Evolutionary conservation across 1,139 yeast species (phyloP), one percentile per base, ranked within the genome.

Genomic region (Insectozyma bohioensis): DNA sequence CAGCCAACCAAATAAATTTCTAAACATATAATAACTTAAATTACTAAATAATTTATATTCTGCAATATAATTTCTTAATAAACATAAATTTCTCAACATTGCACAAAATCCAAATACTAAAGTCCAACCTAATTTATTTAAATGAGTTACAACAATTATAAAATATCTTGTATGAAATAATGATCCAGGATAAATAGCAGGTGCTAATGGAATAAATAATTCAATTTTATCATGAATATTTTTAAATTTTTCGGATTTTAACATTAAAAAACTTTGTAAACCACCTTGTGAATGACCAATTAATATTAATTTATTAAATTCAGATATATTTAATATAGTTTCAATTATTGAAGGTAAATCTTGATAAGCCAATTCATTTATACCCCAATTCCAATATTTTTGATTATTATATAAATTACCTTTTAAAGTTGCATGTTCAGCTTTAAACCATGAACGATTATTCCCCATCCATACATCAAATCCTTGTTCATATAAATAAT

Each of bases 391-490:
- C 95, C 94, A 83, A 39, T 59, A 68, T 35, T 52, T 62, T 60
- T 76, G 58, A 62, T 60, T 38, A 67, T 75, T 61, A 78, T 76
- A 46, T 49, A 63, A 39, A 60, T 63, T 38, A 42, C 67, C 60
- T 58, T 64, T 39, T 42, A 48, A 44, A n/a, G 37, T 48, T 1
- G 59, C 50, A 54, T 85, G 94, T 34, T 70, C 63, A 0, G 95
- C 86, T 24, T 72, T 66, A 54, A 88, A 86, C 20, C 95, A 94
- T 41, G 95, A 80, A 39, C 98, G 63, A 53, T 90, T 90, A 52
- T 90, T 88, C 1, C 97, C 97, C 35, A 92, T 58, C 97, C 97
- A 92, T 1, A 92, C 92, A 47, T 92, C 97, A 52, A 72, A 87
- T 0, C 95, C 95, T 20, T 63, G 56, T 15, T 71, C 63, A 26